Evolutionary conservation across 495 filamentous ascomycete genomes (phyloP), one percentile per base, ranked within the genome.

Genomic region (Aspergillus coremiiformis): DNA sequence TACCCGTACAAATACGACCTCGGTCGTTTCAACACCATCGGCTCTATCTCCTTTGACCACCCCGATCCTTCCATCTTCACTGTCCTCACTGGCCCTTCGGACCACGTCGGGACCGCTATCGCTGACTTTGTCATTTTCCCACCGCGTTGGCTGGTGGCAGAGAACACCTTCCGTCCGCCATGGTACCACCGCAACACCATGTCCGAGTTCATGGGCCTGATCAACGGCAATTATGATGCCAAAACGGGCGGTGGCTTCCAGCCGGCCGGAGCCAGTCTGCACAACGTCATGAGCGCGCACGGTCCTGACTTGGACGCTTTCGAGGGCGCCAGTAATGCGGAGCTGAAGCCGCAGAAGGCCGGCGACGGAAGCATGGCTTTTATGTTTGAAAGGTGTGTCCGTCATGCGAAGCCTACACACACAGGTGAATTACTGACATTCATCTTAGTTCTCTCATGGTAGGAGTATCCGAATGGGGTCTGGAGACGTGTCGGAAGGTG

Each of bases 1-100:
- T 86, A 87, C 60, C 88, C 89, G 0, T 91, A 83, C 79, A 94
- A 94, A 63, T 93, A 94, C 71, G 88, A 92, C 64, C 78, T 94
- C 1, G 84, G 79, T 3, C 80, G 84, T 42, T 94, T 91, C 78
- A 86, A 82, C 69, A 84, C 83, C 39, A 81, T 92, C 27, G 87
- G 86, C 47, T 80, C 74, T 33, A 79, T 87, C 55, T 84, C 78
- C 14, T 87, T 77, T 58, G 89, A 94, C 66, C 88, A 93, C 59
- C 84, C 84, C 1, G 89, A 94, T 63, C 89, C 89, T 8, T 84
- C 79, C 53, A 89, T 94, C 64, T 90, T 80, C 71, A 90, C 86
- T 1, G 87, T 94, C 4, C 76, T 94, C 23, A 86, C 87, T 5
- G 86, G 84, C 3, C 83, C 80, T 1, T 86, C 85, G 0, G 88